Evolutionary conservation across 805 yeast species (phyloP).

Genomic region (Spencermartinsiella europaea): DNA sequence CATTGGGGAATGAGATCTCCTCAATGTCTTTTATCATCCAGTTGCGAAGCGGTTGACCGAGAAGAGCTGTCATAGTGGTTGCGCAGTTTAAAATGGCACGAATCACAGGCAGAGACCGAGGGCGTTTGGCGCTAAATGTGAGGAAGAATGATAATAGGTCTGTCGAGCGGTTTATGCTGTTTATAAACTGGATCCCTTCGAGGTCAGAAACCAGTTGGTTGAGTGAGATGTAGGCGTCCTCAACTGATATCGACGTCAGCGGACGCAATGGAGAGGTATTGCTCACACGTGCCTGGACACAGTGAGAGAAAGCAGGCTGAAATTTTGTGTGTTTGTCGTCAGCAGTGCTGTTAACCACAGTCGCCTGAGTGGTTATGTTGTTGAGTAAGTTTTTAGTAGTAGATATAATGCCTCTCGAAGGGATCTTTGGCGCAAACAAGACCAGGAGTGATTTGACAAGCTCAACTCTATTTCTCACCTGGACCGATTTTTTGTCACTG

Average conservation of each 20-base stretch:
- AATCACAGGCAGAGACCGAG: slow-evolving; percentile 23
- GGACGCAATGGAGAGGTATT: slow-evolving; percentile 24
- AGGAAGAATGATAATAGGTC: slow-evolving; percentile 31
- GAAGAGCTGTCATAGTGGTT: slow-evolving; percentile 6
- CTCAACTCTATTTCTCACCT: slow-evolving; percentile 38
- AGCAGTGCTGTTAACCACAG: background rate
- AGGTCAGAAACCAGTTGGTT: slow-evolving; percentile 17
- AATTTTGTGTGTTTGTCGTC: slow-evolving; percentile 1
- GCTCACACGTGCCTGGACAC: slow-evolving; percentile 26
- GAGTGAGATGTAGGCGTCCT: slow-evolving; percentile 23
- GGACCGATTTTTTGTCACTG: slow-evolving; percentile 66
- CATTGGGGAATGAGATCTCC: slow-evolving; percentile 36
- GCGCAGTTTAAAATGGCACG: slow-evolving; percentile 25
- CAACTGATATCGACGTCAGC: slow-evolving; percentile 12
- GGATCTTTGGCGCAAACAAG: slow-evolving; percentile 17
- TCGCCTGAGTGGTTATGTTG: background rate
- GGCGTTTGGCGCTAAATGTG: slow-evolving; percentile 25
- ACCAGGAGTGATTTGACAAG: slow-evolving; percentile 22
- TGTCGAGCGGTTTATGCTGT: slow-evolving; percentile 21
- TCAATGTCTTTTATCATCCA: slow-evolving; percentile 39
- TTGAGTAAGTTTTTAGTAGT: background rate
- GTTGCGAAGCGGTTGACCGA: slow-evolving; percentile 11
- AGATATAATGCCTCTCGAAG: background rate
- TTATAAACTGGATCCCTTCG: slow-evolving; percentile 13
- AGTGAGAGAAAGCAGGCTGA: slow-evolving; percentile 14